A percentile compares a stretch with the other conserved stretches of the same genome.
These are phyloP conservation scores for Synchytrium microbalum DNA, from an alignment of 371 early-diverging fungal species.

Conservation along the genomic window DNA sequence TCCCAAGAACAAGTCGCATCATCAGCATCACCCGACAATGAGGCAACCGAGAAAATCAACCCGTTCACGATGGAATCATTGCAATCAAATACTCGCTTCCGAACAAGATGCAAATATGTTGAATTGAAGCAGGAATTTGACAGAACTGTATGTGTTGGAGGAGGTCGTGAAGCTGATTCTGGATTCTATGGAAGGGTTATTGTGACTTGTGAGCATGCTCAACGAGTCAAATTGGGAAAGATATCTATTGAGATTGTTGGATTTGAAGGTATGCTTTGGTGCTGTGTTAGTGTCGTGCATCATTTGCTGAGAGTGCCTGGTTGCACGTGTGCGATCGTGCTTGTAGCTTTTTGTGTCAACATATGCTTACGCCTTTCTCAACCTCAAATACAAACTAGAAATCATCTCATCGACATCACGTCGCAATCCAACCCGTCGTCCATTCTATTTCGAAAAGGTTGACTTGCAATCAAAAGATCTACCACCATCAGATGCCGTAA, in stretches of 20 bases:
- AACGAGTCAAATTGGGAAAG: slow-evolving; percentile 1
- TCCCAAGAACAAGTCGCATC: too few species aligned
- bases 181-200: neutral
- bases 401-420: neutral
- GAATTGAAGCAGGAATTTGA: neutral
- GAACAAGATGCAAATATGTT: neutral
- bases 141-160: neutral
- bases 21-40: too few species aligned
- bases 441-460: slow-evolving; percentile 19
- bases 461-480: slow-evolving; percentile 20
- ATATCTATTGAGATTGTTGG: slow-evolving; percentile 5
- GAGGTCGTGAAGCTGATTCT: neutral
- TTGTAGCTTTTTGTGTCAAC: too few species aligned
- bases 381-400: slow-evolving; percentile 3
- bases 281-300: neutral
- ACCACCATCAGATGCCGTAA: slow-evolving; percentile 30
- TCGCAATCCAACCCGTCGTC: slow-evolving; percentile 8
- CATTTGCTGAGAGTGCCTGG: too few species aligned
- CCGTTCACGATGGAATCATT: neutral
- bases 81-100: neutral
- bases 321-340: too few species aligned
- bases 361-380: too few species aligned
- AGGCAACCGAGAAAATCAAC: too few species aligned
- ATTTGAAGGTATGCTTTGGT: neutral
- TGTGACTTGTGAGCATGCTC: neutral